phyloP scores from a whole-genome alignment of 805 yeast species.

The Spathaspora hagerdaliae region DNA sequence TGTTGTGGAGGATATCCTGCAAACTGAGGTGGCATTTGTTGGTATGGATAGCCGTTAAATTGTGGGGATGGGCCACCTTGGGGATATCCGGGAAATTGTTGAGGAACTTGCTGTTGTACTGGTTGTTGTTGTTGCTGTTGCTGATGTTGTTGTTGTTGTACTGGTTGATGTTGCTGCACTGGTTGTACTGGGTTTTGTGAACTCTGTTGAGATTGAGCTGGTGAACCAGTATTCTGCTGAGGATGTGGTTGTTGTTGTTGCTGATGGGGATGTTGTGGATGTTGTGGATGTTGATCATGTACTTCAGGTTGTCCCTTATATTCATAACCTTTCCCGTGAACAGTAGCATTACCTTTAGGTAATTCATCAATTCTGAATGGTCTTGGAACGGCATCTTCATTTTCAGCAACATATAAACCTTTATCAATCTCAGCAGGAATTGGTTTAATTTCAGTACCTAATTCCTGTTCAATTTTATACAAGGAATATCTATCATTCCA shows the following conservation, averaged over 20 bases:
- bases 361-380: slow-evolving; percentile 76
- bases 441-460: slow-evolving; percentile 95
- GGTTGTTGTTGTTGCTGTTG: slow-evolving; percentile 10
- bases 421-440: slow-evolving; percentile 93
- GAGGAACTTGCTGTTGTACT: slow-evolving; percentile 6
- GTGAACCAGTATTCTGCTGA: slow-evolving; percentile 2
- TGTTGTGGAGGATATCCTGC: slow-evolving; percentile 8
- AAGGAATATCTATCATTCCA: slow-evolving; percentile 95
- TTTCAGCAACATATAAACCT: slow-evolving; percentile 81
- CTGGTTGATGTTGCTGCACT: slow-evolving; percentile 5
- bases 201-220: slow-evolving; percentile 8
- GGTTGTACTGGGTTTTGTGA: not conserved
- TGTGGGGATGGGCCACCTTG: slow-evolving; percentile 16
- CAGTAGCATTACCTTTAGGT: slow-evolving; percentile 42
- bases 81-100: slow-evolving; percentile 4
- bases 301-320: slow-evolving; percentile 45
- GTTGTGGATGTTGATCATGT: slow-evolving; percentile 7
- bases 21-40: slow-evolving; percentile 11
- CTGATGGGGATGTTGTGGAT: slow-evolving; percentile 3
- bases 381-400: slow-evolving; percentile 71
- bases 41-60: slow-evolving; percentile 17
- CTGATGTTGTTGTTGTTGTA: slow-evolving; percentile 8
- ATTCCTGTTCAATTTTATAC: slow-evolving; percentile 93
- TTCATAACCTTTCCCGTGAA: slow-evolving; percentile 31
- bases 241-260: slow-evolving; percentile 6